phyloP scores from a whole-genome alignment of 345 rosid genomes.

The Conringia planisiliqua region DNA sequence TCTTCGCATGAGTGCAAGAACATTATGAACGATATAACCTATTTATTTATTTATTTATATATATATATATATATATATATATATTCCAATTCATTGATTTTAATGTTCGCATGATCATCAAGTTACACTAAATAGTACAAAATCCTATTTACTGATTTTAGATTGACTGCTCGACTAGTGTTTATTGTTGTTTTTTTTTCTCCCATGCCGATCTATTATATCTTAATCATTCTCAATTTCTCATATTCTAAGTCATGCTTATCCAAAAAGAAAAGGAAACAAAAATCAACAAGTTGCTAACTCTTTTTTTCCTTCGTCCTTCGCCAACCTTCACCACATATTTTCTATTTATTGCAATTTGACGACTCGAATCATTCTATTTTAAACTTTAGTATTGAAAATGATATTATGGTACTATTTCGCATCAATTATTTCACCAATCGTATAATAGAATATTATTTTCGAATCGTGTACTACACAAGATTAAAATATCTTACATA shows the following conservation, averaged over 20 bases:
- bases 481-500: constrained; percentile 3
- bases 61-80: neutral
- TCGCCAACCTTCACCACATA: constrained; percentile 26
- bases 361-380: constrained; percentile 22
- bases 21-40: constrained; percentile 7
- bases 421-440: neutral
- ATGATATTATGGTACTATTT: constrained; percentile 8
- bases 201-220: constrained; percentile 1
- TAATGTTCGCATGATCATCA: constrained; percentile 10
- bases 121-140: neutral
- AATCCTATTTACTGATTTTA: neutral
- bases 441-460: neutral
- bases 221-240: constrained; percentile 11
- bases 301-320: neutral
- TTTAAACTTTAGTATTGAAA: constrained; percentile 21
- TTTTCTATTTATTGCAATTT: constrained; percentile 2
- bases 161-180: constrained; percentile 8
- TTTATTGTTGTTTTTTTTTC: neutral
- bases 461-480: neutral
- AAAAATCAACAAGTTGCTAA: constrained; percentile 20
- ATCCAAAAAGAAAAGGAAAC: constrained; percentile 18
- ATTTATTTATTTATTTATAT: too few relatives aligned
- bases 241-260: constrained; percentile 27
- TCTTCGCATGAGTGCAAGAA: constrained; percentile 15
- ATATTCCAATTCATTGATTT: neutral